Evolutionary conservation across 177 flowering plant species (phyloP), one percentile per base, ranked within the genome.

Genomic region (Vitis hybrid): DNA sequence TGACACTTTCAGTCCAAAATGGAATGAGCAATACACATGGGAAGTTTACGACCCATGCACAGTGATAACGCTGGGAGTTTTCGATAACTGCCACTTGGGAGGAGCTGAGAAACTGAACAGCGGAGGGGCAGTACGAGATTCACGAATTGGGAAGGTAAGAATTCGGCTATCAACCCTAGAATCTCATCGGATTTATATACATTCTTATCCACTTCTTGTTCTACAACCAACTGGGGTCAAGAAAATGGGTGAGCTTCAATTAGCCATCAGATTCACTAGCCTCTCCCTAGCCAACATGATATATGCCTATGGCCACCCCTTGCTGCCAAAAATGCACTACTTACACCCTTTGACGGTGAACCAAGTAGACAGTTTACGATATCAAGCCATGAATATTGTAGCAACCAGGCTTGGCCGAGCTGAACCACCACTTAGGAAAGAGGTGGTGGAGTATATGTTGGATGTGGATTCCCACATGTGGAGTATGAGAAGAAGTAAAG

Each of bases 1-100:
- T 12, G 79, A 79, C 82, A 63, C 67, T n/a, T 63, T 77, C 31
- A 73, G 20, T 61, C 85, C 85, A 52, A 77, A 60, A 64, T 82
- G 81, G 81, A 77, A 82, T 38, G 85, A 82, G 74, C 85, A 82
- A 58, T 82, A 82, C 77, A 80, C 83, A 0, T 82, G 85, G 85
- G 81, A 80, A 62, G 85, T 82, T 14, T 82, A 80, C 22, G 85
- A 82, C 57, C 85, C 85, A 4, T 80, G 79, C 74, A 82, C 85
- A 0, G 85, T 82, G 22, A 73, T 82, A 22, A 78, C 83, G 0
- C 17, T 82, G 7, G 85, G 85, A 49, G 81, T 82, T 28, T 82
- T 82, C 51, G 85, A 80, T 69, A 82, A 82, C 74, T 73, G 79
- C 72, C 83, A 77, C 59, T 70, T 79, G 62, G 76, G 75, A 1